Evolutionary conservation across 2,329 filamentous ascomycete genomes (phyloP).

Genomic region (Aspergillus ruber): DNA sequence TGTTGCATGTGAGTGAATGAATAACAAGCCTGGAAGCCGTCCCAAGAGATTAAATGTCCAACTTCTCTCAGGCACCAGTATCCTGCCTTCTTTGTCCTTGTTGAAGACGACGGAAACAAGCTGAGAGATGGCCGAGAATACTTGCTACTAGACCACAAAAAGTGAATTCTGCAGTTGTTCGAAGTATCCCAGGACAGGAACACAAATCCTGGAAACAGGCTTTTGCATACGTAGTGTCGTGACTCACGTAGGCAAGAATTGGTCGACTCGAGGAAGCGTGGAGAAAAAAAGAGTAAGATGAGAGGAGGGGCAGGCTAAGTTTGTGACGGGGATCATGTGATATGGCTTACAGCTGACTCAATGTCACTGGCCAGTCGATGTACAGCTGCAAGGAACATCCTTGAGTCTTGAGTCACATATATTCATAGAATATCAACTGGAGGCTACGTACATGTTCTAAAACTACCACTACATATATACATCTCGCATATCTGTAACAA

Average conservation of each 20-base stretch:
- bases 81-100: no score
- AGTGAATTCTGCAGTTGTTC: neutral
- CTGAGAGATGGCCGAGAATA: no score
- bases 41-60: neutral
- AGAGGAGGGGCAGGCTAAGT: constrained; percentile 26
- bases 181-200: constrained; percentile 13
- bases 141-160: neutral
- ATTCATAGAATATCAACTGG: no score
- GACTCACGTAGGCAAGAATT: constrained; percentile 23
- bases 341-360: constrained; percentile 7
- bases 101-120: no score
- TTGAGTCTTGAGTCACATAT: no score
- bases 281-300: constrained; percentile 37
- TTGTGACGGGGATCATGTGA: constrained; percentile 19
- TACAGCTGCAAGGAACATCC: no score
- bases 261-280: constrained; percentile 41
- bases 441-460: neutral
- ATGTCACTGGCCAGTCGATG: constrained; percentile 7
- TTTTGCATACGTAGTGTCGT: constrained; percentile 43
- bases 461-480: no score
- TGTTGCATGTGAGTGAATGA: constrained; percentile 9
- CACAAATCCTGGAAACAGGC: constrained; percentile 46
- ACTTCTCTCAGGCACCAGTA: no score
- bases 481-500: no score
- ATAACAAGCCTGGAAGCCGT: constrained; percentile 1